Evolutionary conservation across 2,329 filamentous ascomycete genomes (phyloP), one percentile per base, ranked within the genome.

Genomic region (Colletotrichum orbiculare): DNA sequence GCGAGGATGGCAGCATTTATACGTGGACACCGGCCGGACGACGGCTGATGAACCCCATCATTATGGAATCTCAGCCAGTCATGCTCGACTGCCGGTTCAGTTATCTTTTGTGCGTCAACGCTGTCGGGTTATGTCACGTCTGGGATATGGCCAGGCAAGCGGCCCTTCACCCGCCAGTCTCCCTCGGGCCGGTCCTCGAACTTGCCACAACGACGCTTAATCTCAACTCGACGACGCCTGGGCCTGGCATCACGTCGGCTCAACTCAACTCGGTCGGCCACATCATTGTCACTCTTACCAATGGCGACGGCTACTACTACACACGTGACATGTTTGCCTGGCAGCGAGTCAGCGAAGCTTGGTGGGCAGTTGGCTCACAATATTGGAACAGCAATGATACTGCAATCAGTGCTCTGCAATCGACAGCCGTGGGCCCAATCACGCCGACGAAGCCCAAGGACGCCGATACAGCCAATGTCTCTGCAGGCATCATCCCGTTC

Each of bases 341-440:
- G 96, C 95, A 98, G 77, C 89, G 94, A 9, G 83, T 99, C n/a
- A 97, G 94, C 2, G 96, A 99, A 75, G 87, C 93, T 2, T 99
- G 96, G 96, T 99, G 96, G 94, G 95, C 95, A 0, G 94, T 98
- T 0, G 94, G 94, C 15, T 97, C 93, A 71, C 96, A 99, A 75
- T 99, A 99, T 76, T 99, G 96, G 96, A 98, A 99, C 77, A 96
- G 94, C 1, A 97, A 94, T 57, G 96, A 97, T 73, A 94, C 93
- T 2, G 94, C 94, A 0, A 89, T 97, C 57, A 90, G 91, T 52
- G 92, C 94, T 54, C 79, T 97, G 42, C 89, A 93, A 69, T 89
- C 92, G 2, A 90, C 89, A 1, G 88, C 89, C 9, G 85, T 90
- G 8, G 88, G 90, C 0, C 82, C 88, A 2, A 82, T 83, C 45